Percentiles rank a stretch among this genome's conserved stretches.
phyloP scores from a whole-genome alignment of 148 eudicot species.

The Chenopodium formosanum region DNA sequence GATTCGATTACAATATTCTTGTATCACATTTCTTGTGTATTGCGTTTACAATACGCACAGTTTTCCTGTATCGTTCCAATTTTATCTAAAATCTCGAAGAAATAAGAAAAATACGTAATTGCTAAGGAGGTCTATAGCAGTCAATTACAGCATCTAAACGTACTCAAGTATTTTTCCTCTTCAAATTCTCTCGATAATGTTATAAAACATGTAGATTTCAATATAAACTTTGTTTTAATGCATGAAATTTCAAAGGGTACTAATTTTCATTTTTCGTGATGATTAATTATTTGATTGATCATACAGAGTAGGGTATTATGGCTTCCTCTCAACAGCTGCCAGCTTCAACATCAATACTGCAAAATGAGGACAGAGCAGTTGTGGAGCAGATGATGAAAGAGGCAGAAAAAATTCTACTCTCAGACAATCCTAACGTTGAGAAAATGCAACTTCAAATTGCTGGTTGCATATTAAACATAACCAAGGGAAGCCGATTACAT shows the following conservation, averaged over 20 bases:
- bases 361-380: slow-evolving; percentile 9
- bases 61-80: neutral
- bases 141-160: neutral
- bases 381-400: slow-evolving; percentile 14
- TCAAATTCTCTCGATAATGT: neutral
- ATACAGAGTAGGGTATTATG: neutral
- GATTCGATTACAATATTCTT: neutral
- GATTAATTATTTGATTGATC: neutral
- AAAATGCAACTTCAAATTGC: slow-evolving; percentile 2
- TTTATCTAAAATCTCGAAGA: neutral
- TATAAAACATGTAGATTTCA: neutral
- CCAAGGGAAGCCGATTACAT: neutral
- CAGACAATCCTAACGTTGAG: neutral
- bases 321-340: neutral
- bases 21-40: neutral
- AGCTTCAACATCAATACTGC: slow-evolving; percentile 1
- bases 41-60: neutral
- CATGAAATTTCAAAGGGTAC: neutral
- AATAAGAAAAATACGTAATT: neutral
- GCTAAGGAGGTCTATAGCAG: neutral
- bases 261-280: neutral
- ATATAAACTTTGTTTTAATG: neutral
- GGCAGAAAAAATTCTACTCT: slow-evolving; percentile 3
- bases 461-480: slow-evolving; percentile 7
- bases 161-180: neutral